Conservation (phyloP, 176 grass and related monocot species). For the Musa acuminata region DNA sequence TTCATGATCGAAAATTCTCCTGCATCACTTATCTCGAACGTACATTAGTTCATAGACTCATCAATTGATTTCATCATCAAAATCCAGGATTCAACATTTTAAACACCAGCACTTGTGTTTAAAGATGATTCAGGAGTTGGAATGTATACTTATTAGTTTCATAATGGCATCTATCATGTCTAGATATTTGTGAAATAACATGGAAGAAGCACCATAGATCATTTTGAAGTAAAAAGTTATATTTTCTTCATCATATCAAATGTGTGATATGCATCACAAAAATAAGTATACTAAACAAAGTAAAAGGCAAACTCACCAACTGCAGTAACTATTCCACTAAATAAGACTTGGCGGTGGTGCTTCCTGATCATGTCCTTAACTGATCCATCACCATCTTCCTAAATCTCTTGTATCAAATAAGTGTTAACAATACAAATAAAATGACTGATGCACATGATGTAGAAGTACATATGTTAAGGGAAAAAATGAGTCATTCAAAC, state of each 20-base stretch:
- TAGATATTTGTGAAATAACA: background rate
- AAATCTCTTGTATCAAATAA: constrained; percentile 1
- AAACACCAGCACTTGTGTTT: background rate
- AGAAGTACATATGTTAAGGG: background rate
- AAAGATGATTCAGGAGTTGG: background rate
- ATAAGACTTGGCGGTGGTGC: constrained; percentile 73
- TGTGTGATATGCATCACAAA: background rate
- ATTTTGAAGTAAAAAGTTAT: background rate
- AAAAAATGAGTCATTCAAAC: constrained; percentile 19
- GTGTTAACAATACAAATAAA: background rate
- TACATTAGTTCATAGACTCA: too few species aligned
- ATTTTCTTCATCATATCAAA: background rate
- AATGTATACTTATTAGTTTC: background rate
- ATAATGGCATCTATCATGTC: background rate
- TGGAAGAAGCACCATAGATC: background rate
- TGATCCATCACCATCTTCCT: constrained; percentile 60
- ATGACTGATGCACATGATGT: background rate
- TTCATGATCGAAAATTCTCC: too few species aligned
- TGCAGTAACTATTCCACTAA: constrained; percentile 93
- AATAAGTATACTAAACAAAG: background rate
- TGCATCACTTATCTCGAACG: too few species aligned
- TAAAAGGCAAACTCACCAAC: constrained; percentile 45
- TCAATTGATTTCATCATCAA: too few species aligned
- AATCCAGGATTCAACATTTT: background rate
- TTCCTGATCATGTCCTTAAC: constrained; percentile 89